Evolutionary conservation across 805 yeast species (phyloP).

Genomic region (Metschnikowia chrysomelidarum): DNA sequence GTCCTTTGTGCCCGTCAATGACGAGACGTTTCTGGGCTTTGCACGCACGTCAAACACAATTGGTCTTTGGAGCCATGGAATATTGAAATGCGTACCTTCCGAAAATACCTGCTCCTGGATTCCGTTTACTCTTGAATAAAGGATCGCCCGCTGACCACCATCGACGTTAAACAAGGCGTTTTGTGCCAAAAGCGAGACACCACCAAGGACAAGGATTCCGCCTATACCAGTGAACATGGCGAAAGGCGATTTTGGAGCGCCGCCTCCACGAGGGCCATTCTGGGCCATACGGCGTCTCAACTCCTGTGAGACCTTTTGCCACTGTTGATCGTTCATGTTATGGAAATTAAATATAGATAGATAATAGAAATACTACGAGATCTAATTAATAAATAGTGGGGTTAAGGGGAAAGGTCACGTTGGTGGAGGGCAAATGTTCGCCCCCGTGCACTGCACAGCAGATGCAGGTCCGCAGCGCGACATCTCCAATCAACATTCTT

Average conservation of each 20-base stretch:
- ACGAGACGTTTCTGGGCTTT: conserved; percentile 88
- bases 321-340: conserved; percentile 39
- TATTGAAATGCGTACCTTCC: conserved; percentile 92
- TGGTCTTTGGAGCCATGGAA: conserved; percentile 96
- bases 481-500: conserved; percentile 4
- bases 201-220: conserved; percentile 40
- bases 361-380: too few species aligned
- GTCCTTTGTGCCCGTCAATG: conserved; percentile 96
- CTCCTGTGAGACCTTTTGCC: conserved; percentile 42
- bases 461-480: too few species aligned
- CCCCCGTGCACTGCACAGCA: too few species aligned
- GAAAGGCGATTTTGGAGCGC: conserved; percentile 35
- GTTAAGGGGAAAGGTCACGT: too few species aligned
- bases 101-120: conserved; percentile 76
- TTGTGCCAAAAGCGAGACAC: conserved; percentile 39
- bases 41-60: conserved; percentile 90
- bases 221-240: conserved; percentile 43
- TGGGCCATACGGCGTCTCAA: conserved; percentile 35
- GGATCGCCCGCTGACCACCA: conserved; percentile 98
- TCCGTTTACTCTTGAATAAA: conserved; percentile 86
- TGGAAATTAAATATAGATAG: not conserved
- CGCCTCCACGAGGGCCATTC: conserved; percentile 25
- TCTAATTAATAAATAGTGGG: too few species aligned
- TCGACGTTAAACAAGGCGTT: conserved; percentile 60
- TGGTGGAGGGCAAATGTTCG: too few species aligned